phyloP scores from a whole-genome alignment of 176 grass and related monocot genomes.

The Cymbopogon citratus region DNA sequence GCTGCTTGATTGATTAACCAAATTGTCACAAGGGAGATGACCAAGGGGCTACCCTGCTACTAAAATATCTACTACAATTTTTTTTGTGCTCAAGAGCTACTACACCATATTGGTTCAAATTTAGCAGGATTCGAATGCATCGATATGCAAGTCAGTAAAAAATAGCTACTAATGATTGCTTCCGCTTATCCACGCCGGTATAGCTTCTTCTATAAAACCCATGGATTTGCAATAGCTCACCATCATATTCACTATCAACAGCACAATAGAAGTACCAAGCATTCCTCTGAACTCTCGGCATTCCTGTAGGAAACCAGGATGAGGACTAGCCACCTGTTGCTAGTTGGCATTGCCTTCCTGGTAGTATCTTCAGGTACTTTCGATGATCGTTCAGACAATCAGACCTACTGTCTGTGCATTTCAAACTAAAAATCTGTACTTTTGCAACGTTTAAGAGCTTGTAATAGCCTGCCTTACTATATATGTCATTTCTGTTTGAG shows the following conservation, averaged over 20 bases:
- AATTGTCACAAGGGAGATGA: too few species aligned
- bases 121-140: not conserved
- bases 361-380: not conserved
- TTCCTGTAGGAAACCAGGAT: not conserved
- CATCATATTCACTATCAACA: not conserved
- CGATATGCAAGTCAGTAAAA: not conserved
- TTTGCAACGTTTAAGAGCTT: not conserved
- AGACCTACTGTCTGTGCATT: not conserved
- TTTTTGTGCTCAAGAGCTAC: too few species aligned
- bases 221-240: not conserved
- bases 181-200: not conserved
- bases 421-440: not conserved
- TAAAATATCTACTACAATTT: too few species aligned
- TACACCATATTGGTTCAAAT: not conserved
- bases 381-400: too few species aligned
- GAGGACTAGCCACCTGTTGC: not conserved
- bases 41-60: too few species aligned
- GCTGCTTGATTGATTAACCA: too few species aligned
- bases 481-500: not conserved
- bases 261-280: not conserved
- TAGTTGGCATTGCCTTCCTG: not conserved
- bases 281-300: not conserved
- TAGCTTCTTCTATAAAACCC: not conserved
- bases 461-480: too few species aligned
- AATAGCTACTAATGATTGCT: not conserved